Evolutionary conservation across 495 filamentous ascomycete genomes (phyloP).

Genomic region (Cladorrhinum samala): DNA sequence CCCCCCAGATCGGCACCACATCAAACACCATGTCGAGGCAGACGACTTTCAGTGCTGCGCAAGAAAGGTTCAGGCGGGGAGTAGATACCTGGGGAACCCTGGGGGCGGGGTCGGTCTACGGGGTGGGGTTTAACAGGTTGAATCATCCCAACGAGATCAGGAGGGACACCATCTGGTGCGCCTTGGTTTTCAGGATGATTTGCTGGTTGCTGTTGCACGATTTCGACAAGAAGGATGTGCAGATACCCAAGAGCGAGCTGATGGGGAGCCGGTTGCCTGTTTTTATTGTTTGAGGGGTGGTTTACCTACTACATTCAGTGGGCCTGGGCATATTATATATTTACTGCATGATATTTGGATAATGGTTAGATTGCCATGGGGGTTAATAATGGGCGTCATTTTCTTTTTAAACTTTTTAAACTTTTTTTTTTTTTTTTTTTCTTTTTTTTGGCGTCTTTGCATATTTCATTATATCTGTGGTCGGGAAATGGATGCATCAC

Average conservation of each 20-base stretch:
- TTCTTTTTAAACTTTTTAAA: no score
- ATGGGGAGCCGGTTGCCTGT: conserved; percentile 36
- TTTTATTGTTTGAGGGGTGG: conserved; percentile 26
- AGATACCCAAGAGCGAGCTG: conserved; percentile 33
- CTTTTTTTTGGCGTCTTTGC: neutral
- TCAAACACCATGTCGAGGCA: neutral
- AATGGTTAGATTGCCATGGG: no score
- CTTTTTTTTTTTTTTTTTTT: neutral
- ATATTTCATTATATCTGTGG: no score
- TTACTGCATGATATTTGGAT: neutral
- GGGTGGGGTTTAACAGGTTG: neutral
- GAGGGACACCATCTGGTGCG: conserved; percentile 32
- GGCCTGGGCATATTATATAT: neutral
- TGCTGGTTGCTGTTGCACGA: conserved; percentile 43
- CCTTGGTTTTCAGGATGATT: conserved; percentile 39
- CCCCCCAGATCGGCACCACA: neutral
- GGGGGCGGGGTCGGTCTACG: no score
- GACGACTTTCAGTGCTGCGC: neutral
- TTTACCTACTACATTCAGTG: no score
- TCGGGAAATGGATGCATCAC: no score
- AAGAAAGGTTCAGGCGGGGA: neutral
- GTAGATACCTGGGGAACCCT: no score
- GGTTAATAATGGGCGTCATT: no score
- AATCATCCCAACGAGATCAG: conserved; percentile 8
- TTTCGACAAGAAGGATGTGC: conserved; percentile 38